Conservation (phyloP, 1,284 basidiomycete genomes). For the Melampsora americana region DNA sequence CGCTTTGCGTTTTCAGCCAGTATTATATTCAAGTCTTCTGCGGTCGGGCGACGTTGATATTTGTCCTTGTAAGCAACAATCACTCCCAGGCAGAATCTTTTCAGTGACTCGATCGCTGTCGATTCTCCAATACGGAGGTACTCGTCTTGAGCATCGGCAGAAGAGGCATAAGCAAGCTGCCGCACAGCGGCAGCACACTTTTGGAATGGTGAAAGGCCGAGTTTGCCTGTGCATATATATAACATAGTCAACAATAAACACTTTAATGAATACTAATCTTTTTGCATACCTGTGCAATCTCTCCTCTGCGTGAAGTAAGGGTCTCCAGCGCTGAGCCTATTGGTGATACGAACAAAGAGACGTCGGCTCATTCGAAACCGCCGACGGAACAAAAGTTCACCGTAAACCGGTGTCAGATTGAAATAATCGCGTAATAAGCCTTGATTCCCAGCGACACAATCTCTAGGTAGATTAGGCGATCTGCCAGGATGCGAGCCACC, state of each 20-base stretch:
- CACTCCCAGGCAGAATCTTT: background rate
- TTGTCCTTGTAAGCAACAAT: background rate
- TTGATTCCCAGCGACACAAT: too few relatives aligned
- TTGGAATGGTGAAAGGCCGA: conserved; percentile 1
- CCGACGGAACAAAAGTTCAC: background rate
- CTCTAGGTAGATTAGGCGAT: too few relatives aligned
- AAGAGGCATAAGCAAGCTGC: background rate
- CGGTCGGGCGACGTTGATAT: background rate
- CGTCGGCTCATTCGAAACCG: conserved; percentile 8
- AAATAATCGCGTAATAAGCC: background rate
- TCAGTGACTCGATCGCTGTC: background rate
- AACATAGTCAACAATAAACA: too few relatives aligned
- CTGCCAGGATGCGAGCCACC: too few relatives aligned
- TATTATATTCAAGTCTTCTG: background rate
- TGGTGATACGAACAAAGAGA: conserved; percentile 6
- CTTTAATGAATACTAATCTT: too few relatives aligned
- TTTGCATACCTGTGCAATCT: background rate
- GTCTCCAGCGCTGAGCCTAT: conserved; percentile 35
- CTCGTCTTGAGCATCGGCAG: background rate
- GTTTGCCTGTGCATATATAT: background rate
- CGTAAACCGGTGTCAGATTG: background rate
- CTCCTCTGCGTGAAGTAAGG: background rate
- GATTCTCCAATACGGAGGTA: too few relatives aligned
- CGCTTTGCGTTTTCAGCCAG: background rate
- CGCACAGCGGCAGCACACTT: background rate